Conservation (phyloP, 2,329 filamentous ascomycete species). For the Neopestalotiopsis clavispora region DNA sequence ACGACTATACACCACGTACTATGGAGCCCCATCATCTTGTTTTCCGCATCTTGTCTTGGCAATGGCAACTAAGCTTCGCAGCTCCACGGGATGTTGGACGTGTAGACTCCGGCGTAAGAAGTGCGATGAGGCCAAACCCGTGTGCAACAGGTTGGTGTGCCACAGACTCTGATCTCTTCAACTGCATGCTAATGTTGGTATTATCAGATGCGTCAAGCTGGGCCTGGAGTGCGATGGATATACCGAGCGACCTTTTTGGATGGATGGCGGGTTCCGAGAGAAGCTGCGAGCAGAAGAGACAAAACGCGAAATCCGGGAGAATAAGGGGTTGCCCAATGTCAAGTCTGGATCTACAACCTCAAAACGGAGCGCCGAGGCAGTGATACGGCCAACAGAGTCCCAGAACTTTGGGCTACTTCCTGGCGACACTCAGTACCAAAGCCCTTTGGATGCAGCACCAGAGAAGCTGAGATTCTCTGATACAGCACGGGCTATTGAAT, state of each 20-base stretch:
- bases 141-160: neutral
- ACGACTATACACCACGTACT: neutral
- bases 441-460: neutral
- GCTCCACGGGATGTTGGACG: neutral
- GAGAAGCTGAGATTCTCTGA: neutral
- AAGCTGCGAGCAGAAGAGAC: neutral
- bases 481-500: neutral
- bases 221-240: neutral
- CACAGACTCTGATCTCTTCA: neutral
- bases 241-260: neutral
- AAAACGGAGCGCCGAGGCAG: neutral
- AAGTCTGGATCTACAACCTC: neutral
- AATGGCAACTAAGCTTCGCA: neutral
- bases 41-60: neutral
- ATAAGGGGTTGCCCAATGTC: neutral
- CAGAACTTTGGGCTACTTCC: neutral
- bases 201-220: neutral
- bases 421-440: neutral
- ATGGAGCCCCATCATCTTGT: neutral
- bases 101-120: neutral
- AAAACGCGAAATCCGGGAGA: neutral
- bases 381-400: neutral
- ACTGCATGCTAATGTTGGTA: neutral
- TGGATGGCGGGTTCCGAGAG: neutral
- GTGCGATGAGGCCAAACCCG: neutral